Conservation (phyloP, 1,284 basidiomycete species). For the Ustilago loliicola region DNA sequence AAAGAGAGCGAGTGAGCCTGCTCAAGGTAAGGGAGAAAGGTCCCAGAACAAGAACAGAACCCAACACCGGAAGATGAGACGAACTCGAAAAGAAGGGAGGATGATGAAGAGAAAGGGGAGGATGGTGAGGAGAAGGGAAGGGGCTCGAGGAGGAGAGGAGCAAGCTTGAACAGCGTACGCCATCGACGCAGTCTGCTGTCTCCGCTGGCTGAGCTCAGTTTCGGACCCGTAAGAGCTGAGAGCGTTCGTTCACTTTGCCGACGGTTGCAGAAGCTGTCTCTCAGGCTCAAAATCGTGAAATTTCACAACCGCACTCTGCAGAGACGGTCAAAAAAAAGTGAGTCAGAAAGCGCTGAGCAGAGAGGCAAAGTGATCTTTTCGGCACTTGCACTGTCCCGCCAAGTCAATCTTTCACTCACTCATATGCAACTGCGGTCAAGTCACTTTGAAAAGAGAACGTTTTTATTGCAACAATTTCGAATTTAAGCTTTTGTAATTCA, state of each 20-base stretch:
- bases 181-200: background rate
- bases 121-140: constrained; percentile 46
- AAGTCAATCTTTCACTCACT: too few relatives aligned
- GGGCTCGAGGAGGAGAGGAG: background rate
- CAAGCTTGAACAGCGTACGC: background rate
- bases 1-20: constrained; percentile 45
- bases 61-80: constrained; percentile 32
- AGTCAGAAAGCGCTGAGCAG: background rate
- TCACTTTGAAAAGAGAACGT: background rate
- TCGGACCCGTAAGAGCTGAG: background rate
- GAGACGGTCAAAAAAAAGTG: background rate
- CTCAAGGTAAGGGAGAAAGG: constrained; percentile 31
- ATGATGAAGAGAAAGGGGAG: constrained; percentile 11
- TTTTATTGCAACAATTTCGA: background rate
- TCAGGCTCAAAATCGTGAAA: background rate
- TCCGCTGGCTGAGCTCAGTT: background rate
- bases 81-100: constrained; percentile 29
- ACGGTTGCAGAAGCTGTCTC: background rate
- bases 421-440: constrained; percentile 1
- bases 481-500: background rate
- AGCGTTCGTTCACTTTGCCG: background rate
- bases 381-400: too few relatives aligned
- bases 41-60: constrained; percentile 32
- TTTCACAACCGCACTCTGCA: background rate
- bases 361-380: background rate